Evolutionary conservation across 2,329 filamentous ascomycete genomes (phyloP).

Genomic region (Aspergillus alliaceus): DNA sequence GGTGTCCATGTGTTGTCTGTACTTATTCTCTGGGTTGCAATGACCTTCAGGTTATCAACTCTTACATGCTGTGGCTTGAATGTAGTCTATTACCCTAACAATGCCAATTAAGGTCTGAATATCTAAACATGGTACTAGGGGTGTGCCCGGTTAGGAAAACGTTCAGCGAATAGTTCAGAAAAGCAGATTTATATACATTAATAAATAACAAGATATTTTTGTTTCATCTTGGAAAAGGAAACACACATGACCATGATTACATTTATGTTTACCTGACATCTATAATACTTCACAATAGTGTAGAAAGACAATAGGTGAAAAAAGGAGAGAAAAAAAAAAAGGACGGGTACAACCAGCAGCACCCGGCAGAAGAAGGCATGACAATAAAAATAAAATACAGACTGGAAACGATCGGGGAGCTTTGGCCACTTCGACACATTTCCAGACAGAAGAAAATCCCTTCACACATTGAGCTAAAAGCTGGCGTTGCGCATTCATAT

Average conservation of each 20-base stretch:
- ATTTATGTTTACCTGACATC: conserved; percentile 18
- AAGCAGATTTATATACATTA: conserved; percentile 1
- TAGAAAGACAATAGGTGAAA: conserved; percentile 7
- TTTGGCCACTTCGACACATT: neutral
- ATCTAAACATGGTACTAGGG: no score
- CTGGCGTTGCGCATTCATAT: conserved; percentile 13
- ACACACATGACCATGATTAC: conserved; percentile 18
- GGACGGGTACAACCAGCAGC: conserved; percentile 15
- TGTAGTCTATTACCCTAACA: no score
- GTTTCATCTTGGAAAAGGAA: conserved; percentile 3
- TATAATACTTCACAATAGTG: conserved; percentile 16
- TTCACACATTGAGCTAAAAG: conserved; percentile 14
- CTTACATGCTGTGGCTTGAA: no score
- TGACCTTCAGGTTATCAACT: no score
- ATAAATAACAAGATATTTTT: neutral
- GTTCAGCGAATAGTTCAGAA: neutral
- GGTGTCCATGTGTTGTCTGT: no score
- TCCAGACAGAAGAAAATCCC: conserved; percentile 14
- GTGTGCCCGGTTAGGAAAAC: no score
- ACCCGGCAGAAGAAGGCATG: conserved; percentile 10
- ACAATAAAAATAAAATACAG: conserved; percentile 22
- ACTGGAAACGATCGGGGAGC: conserved; percentile 7
- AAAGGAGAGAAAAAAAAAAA: neutral
- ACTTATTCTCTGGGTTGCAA: no score
- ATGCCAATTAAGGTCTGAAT: no score